These are phyloP conservation scores for Phytopythium litorale DNA, from an alignment of 352 stramenopile species.

Conservation along the genomic window DNA sequence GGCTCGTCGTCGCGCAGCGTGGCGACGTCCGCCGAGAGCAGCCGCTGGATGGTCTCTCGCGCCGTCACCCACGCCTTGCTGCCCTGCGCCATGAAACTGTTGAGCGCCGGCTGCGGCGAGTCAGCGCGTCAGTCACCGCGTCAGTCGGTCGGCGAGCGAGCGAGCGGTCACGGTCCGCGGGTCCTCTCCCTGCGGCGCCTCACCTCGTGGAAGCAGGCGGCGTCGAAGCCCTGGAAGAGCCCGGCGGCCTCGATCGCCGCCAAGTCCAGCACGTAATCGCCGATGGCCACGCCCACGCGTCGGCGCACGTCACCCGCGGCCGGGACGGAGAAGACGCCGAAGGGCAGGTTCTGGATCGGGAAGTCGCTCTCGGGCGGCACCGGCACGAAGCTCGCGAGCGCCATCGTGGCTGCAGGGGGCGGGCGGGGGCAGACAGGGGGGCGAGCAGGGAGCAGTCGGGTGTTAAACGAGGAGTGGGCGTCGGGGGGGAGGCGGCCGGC, in stretches of 20 bases:
- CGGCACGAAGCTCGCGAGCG: constrained; percentile 54
- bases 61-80: constrained; percentile 83
- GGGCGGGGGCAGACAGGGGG: too few species aligned
- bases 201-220: constrained; percentile 67
- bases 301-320: constrained; percentile 57
- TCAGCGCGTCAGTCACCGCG: not conserved
- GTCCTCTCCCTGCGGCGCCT: not conserved
- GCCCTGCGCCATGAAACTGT: constrained; percentile 93
- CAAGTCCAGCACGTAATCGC: constrained; percentile 87
- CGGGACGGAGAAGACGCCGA: constrained; percentile 93
- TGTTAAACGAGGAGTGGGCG: not conserved
- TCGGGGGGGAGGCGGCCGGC: too few species aligned
- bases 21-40: constrained; percentile 77
- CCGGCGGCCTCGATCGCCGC: constrained; percentile 86
- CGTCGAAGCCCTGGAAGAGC: constrained; percentile 84
- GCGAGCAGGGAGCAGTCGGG: too few species aligned
- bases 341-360: constrained; percentile 94
- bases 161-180: not conserved
- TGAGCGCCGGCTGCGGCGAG: constrained; percentile 65
- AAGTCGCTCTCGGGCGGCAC: constrained; percentile 82
- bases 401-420: constrained; percentile 3
- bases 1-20: constrained; percentile 78
- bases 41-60: constrained; percentile 78
- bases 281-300: constrained; percentile 82
- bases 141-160: not conserved